Base-by-base conservation (phyloP, 2,329 filamentous ascomycete species). In the Paecilomyces fulvus region DNA sequence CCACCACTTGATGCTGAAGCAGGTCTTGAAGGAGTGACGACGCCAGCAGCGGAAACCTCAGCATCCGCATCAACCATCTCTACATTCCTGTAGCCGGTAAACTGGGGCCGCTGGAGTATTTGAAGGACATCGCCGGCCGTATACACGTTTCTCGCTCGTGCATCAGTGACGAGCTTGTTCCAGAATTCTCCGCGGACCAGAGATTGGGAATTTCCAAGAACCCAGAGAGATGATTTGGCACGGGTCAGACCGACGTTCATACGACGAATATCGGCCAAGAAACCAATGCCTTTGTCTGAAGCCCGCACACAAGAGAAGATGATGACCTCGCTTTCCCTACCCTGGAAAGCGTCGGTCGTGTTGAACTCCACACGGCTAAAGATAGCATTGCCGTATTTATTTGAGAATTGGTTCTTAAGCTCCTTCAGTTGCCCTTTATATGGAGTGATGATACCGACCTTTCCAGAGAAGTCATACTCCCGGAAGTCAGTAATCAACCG, bases 161-260 rank as follows among this genome's bases (percentile, higher is more conserved):
- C 88, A 73, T 99, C 89, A 31, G 88, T 82, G 54, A 99, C 90
- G 49, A 99, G 80, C 61, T 86, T 87, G 60, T 82, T 85, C 94
- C 95, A 99, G 73, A 90, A 96, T 67, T 94, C 84, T 58, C 94
- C 94, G 67, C 95, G 88, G 23, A 87, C 79, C 54, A 99, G 80
- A 31, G 92, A 90, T 56, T 87, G 82, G 0, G 94, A 94, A 72
- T 97, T 95, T 63, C 94, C 94, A 25, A 99, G 81, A 57, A 99
- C 92, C 89, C 92, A 99, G 9, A 99, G 81, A 31, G 92, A 96
- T 9, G 90, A 96, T 73, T 96, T 96, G 4, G 94, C 95, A 79
- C 94, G 88, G 21, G 94, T 99, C 58, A 99, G 80, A 76, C 94
- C 94, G 67, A 99, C 94, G 73, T 99, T 99, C 95, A 99, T 97